Conservation (phyloP, 2,329 filamentous ascomycete species). For the Fusarium keratoplasticum region DNA sequence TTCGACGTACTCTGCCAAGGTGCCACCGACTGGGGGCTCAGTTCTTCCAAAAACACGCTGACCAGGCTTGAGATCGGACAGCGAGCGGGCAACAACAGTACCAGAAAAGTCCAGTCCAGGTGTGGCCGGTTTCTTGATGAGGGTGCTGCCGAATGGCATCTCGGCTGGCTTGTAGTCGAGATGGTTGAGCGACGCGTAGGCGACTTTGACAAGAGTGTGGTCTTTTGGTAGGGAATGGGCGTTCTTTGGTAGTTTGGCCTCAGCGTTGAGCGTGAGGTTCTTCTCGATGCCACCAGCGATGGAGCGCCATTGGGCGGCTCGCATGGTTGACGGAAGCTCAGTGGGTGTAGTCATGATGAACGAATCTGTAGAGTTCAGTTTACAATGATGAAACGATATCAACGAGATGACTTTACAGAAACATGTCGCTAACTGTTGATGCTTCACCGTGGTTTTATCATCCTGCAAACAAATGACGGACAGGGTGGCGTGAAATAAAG, state of each 20-base stretch:
- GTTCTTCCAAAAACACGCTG: slow-evolving; percentile 31
- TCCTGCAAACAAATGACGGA: not conserved
- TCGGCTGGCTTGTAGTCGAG: slow-evolving; percentile 36
- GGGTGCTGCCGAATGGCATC: slow-evolving; percentile 16
- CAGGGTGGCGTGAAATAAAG: slow-evolving; percentile 9
- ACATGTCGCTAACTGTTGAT: not conserved
- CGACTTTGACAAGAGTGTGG: slow-evolving; percentile 25
- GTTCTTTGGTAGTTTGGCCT: slow-evolving; percentile 17
- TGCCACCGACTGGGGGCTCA: slow-evolving; percentile 9
- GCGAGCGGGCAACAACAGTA: slow-evolving; percentile 10
- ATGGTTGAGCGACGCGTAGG: slow-evolving; percentile 37
- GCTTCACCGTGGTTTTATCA: not conserved
- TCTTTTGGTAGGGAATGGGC: not conserved
- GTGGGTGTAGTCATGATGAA: slow-evolving; percentile 20
- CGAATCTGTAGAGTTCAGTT: not conserved
- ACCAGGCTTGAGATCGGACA: not conserved
- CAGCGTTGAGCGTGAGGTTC: slow-evolving; percentile 5
- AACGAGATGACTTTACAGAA: too few relatives aligned
- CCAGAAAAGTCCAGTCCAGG: slow-evolving; percentile 37
- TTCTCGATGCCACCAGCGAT: slow-evolving; percentile 33
- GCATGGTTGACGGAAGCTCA: slow-evolving; percentile 25
- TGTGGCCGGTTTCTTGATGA: slow-evolving; percentile 24
- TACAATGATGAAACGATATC: not conserved
- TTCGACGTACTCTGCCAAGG: slow-evolving; percentile 31
- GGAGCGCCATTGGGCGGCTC: slow-evolving; percentile 31